A percentile compares a stretch with the other conserved stretches of the same genome.
These are phyloP conservation scores for Suhomyces canberraensis DNA, from an alignment of 805 yeast species.

Conservation along the genomic window DNA sequence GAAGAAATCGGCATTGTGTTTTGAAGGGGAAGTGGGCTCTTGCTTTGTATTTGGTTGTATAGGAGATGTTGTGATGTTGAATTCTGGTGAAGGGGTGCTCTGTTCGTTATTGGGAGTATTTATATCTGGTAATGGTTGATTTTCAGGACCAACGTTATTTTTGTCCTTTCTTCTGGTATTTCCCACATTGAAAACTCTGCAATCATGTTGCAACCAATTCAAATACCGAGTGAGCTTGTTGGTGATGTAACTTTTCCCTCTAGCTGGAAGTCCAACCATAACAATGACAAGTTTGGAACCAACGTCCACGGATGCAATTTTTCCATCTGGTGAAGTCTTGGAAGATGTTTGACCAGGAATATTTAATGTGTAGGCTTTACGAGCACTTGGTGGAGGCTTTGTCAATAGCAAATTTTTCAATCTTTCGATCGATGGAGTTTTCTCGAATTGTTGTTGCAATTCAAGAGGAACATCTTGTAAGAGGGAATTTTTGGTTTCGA, in stretches of 20 bases:
- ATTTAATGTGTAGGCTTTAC: constrained; percentile 80
- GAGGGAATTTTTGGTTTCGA: constrained; percentile 10
- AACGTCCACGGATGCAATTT: constrained; percentile 60
- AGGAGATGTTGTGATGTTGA: constrained; percentile 12
- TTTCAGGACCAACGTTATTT: constrained; percentile 64
- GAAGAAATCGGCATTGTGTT: constrained; percentile 82
- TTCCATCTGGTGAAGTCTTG: constrained; percentile 73
- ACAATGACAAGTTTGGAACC: constrained; percentile 86
- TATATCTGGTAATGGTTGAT: constrained; percentile 50
- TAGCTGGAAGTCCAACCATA: constrained; percentile 95
- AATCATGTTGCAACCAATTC: constrained; percentile 91
- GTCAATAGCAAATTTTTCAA: constrained; percentile 32
- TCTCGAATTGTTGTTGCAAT: constrained; percentile 34
- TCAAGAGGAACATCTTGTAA: constrained; percentile 33
- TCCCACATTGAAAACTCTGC: constrained; percentile 92
- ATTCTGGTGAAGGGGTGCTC: constrained; percentile 14
- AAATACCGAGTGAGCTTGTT: constrained; percentile 86
- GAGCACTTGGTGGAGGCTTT: constrained; percentile 37
- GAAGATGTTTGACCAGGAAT: constrained; percentile 90
- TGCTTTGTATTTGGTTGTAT: constrained; percentile 15
- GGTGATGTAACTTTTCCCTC: constrained; percentile 92
- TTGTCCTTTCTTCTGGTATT: constrained; percentile 82
- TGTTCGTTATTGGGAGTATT: constrained; percentile 33
- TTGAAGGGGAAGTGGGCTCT: constrained; percentile 8
- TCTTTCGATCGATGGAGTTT: constrained; percentile 41